Conservation (phyloP, 208 protist genomes). For the Wallacemonas sp. region DNA sequence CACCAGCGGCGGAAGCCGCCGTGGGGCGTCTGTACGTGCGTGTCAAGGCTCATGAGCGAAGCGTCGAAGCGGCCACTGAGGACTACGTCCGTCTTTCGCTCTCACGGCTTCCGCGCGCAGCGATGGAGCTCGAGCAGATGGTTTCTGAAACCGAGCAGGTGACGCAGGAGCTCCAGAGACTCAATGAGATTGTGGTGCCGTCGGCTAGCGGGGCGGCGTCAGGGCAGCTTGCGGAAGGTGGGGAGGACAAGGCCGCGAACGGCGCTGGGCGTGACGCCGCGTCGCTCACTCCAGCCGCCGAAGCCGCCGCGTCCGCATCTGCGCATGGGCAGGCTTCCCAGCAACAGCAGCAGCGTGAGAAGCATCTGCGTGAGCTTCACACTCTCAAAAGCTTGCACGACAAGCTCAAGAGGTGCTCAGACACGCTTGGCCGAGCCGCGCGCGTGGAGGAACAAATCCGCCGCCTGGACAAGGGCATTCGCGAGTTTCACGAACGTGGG, state of each 20-base stretch:
- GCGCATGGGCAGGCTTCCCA: too few relatives aligned
- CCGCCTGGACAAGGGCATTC: constrained; percentile 2
- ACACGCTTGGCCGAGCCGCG: constrained; percentile 41
- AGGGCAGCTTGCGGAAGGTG: constrained; percentile 11
- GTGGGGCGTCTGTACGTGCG: constrained; percentile 40
- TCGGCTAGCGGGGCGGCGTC: constrained; percentile 8
- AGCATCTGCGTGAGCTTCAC: constrained; percentile 24
- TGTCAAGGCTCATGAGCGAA: constrained; percentile 54
- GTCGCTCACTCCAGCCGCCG: too few relatives aligned
- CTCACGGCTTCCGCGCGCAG: constrained; percentile 63
- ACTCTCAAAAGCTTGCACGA: constrained; percentile 31
- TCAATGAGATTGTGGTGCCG: constrained; percentile 34
- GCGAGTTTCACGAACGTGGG: neutral
- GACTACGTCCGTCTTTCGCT: constrained; percentile 63
- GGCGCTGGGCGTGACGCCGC: too few relatives aligned
- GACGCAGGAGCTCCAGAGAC: constrained; percentile 36
- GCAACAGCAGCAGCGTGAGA: neutral
- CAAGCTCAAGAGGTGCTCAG: constrained; percentile 49
- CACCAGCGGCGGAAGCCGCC: constrained; percentile 29
- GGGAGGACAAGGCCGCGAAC: too few relatives aligned
- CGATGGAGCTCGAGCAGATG: constrained; percentile 73
- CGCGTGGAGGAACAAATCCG: constrained; percentile 27
- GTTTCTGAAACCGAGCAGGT: constrained; percentile 49
- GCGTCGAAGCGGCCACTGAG: constrained; percentile 47
- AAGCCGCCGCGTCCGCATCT: too few relatives aligned